These are phyloP conservation scores for Spergularia marina DNA, from an alignment of 148 eudicot species.

Conservation along the genomic window DNA sequence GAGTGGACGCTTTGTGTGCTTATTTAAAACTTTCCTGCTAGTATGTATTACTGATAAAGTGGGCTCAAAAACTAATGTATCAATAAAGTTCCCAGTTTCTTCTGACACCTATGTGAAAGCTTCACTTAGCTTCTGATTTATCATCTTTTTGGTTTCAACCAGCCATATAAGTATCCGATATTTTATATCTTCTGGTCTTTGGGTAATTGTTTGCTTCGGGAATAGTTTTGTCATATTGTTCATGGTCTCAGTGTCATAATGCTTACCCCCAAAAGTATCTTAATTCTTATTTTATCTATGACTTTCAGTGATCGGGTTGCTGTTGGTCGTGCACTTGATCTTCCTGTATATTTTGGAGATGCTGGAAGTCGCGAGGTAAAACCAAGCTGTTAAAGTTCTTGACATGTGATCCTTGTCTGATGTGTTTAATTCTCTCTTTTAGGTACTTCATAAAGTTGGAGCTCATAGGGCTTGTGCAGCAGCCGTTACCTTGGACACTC, in stretches of 20 bases:
- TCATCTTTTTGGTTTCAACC: background rate
- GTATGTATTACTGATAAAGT: background rate
- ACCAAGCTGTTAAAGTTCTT: constrained; percentile 17
- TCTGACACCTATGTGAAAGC: too few species aligned
- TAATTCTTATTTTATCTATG: constrained; percentile 20
- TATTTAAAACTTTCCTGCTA: background rate
- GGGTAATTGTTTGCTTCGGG: background rate
- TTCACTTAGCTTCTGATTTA: background rate
- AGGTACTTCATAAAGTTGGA: constrained; percentile 98
- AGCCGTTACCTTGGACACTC: constrained; percentile 86
- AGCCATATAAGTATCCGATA: background rate
- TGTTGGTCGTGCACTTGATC: constrained; percentile 96
- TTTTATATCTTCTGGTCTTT: background rate
- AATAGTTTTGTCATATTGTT: background rate
- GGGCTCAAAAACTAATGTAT: too few species aligned
- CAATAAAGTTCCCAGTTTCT: too few species aligned
- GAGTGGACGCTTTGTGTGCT: background rate
- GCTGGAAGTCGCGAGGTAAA: constrained; percentile 99
- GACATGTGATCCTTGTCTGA: constrained; percentile 20
- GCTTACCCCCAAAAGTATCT: background rate
- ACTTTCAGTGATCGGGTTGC: constrained; percentile 85
- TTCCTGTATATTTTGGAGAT: constrained; percentile 98
- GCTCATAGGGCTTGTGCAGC: constrained; percentile 98
- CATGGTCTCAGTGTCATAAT: background rate
- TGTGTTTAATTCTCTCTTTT: constrained; percentile 21